Evolutionary conservation across 345 rosid genomes (phyloP).

Genomic region (Punica granatum): DNA sequence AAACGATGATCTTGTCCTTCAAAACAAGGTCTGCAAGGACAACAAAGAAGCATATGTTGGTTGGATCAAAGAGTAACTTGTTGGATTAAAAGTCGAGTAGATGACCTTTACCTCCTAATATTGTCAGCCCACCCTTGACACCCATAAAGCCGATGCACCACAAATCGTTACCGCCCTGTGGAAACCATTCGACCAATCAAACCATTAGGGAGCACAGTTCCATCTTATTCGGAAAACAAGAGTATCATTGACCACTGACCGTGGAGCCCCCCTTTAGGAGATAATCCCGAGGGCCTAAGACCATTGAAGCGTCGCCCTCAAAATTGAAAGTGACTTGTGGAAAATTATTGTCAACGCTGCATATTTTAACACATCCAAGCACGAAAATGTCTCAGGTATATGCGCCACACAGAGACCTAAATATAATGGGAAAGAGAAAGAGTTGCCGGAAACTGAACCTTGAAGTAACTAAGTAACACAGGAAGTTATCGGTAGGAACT

Average conservation of each 20-base stretch:
- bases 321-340: constrained; percentile 91
- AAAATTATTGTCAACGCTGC: constrained; percentile 58
- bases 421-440: neutral
- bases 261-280: constrained; percentile 63
- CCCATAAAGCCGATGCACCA: constrained; percentile 94
- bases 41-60: neutral
- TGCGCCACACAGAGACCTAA: constrained; percentile 2
- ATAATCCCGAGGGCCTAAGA: constrained; percentile 68
- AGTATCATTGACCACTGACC: constrained; percentile 20
- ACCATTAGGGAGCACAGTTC: neutral
- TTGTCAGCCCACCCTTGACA: constrained; percentile 58
- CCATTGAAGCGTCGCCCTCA: constrained; percentile 80
- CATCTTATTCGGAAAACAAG: too few species aligned
- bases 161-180: constrained; percentile 60
- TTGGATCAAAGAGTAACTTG: neutral
- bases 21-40: constrained; percentile 65
- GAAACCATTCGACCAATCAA: neutral
- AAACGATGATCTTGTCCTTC: constrained; percentile 80
- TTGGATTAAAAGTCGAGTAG: neutral
- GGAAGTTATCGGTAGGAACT: constrained; percentile 46
- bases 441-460: constrained; percentile 38
- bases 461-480: constrained; percentile 58
- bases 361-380: neutral
- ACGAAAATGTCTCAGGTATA: constrained; percentile 10
- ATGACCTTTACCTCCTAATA: constrained; percentile 73